Base-by-base conservation (phyloP, 73 alveolate species). In the Paramecium bursaria region DNA sequence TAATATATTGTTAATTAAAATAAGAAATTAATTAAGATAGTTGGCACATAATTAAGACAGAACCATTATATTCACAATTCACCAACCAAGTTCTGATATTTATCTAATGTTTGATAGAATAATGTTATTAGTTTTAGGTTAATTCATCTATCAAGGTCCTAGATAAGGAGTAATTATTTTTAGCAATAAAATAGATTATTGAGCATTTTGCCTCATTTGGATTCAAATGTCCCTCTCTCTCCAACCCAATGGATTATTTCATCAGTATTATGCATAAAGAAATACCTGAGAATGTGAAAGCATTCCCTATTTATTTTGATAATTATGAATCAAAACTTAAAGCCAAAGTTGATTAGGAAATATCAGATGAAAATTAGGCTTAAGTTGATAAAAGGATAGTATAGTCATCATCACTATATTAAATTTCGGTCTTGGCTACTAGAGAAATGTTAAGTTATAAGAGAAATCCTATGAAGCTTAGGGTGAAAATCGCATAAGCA, bases 221-320 rank as follows among this genome's bases (percentile, higher is more conserved):
- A 3, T 87, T 87, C 29, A 7, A 42, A n/a, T 90, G 94, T 50
- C 97, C 96, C 21, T 75, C 50, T 48, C 92, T 46, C 48, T 48
- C 74, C 35, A 94, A 94, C 33, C 98, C 98, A 1, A 94, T 96
- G 50, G 98, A 94, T 57, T 88, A 87, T 57, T 52, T 90, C 73
- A 85, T 91, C 86, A 73, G 92, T 55, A 79, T 79, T 4, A 79
- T 39, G 80, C 80, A 79, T 54, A 27, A 39, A 22, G 89, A 79
- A 53, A 35, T 42, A 30, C 35, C 50, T 33, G 6, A 51, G 5
- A 77, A 77, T 27, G 48, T 46, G 5, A 22, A 29, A 15, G 53
- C 50, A 29, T 77, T 29, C 21, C 75, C 74, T 3, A 77, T 27
- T 3, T 77, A 77, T 21, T 77, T 31, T 52, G 82, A 51, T n/a